A percentile compares a stretch with the other conserved stretches of the same genome.
Evolutionary conservation across 352 stramenopile genomes (phyloP).

Genomic region (Pythium monospermum): DNA sequence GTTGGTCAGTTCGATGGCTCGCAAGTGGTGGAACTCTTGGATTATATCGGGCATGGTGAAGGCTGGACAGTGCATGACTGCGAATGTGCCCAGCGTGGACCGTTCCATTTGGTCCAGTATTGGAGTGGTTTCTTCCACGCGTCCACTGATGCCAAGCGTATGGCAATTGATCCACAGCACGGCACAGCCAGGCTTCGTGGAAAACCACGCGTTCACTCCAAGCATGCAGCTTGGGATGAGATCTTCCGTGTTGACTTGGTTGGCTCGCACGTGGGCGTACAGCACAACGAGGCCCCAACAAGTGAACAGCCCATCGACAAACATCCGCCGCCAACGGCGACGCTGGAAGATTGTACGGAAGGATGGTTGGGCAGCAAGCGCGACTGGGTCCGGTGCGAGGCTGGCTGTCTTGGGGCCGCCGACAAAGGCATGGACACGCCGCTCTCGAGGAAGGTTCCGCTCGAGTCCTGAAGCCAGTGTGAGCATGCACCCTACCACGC

Average conservation of each 20-base stretch:
- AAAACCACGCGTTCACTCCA: constrained; percentile 6
- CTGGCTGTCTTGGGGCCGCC: too few species aligned
- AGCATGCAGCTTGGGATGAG: constrained; percentile 1
- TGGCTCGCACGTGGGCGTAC: background rate
- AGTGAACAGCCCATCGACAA: background rate
- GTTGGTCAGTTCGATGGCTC: too few species aligned
- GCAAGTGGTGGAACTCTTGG: background rate
- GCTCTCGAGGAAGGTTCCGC: too few species aligned
- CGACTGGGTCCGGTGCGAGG: too few species aligned
- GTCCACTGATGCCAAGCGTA: constrained; percentile 1
- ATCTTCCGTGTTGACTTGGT: background rate
- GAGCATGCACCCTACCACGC: constrained; percentile 8
- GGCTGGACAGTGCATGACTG: constrained; percentile 4
- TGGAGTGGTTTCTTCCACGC: background rate
- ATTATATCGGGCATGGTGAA: constrained; percentile 4
- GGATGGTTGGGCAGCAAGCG: too few species aligned
- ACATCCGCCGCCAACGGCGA: background rate
- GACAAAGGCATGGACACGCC: too few species aligned
- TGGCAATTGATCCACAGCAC: constrained; percentile 6
- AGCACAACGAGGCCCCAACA: constrained; percentile 4
- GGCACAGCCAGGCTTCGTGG: constrained; percentile 1
- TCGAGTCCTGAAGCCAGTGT: background rate
- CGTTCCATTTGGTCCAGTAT: constrained; percentile 2
- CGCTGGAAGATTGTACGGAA: too few species aligned
- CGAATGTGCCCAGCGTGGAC: background rate